Base-by-base conservation (phyloP, 768 basidiomycete species). In the Leccinum olivaceopallidum region DNA sequence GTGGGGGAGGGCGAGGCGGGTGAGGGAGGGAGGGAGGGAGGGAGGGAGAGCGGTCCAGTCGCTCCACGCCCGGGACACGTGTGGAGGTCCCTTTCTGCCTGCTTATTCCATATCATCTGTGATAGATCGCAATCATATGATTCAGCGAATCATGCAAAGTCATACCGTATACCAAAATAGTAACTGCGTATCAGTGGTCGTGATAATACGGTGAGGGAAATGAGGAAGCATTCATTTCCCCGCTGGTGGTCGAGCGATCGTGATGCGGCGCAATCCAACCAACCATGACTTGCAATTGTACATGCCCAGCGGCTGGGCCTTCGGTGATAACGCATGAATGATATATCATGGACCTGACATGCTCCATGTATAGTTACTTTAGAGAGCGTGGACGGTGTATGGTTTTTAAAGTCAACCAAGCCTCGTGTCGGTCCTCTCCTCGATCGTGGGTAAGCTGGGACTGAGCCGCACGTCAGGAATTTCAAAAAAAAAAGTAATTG, bases 251-350 rank as follows among this genome's bases (percentile, higher is more conserved):
- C 36, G 44, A 64, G 39, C 28, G 55, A 66, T 62, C 48, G 52
- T 30, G 42, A 39, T 51, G 36, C 36, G 13, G 63, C 64, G 64
- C 57, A 60, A 39, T 37, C 37, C 6, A 24, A 24, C 24, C 50
- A 24, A 50, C 60, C 55, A 42, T 18, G 18, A 52, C 51, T 59
- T 53, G 49, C 55, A 14, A 53, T 54, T 9, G 18, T 42, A n/a
- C 18, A n/a, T 42, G 39, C 18, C 39, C 34, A 34, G 30, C 30
- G 30, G 30, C 30, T 36, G 13, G 5, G 14, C 20, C 22, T 47
- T 65, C 67, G 66, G 67, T 58, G 67, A 67, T 67, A 68, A 37
- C 26, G 57, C 26, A 63, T 52, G 59, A 22, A 36, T 57, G n/a
- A 30, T 26, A 52, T 6, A 32, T 14, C 18, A 20, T 59, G 32